Evolutionary conservation across 441 rosid genomes (phyloP).

Genomic region (Mallotus repandus): DNA sequence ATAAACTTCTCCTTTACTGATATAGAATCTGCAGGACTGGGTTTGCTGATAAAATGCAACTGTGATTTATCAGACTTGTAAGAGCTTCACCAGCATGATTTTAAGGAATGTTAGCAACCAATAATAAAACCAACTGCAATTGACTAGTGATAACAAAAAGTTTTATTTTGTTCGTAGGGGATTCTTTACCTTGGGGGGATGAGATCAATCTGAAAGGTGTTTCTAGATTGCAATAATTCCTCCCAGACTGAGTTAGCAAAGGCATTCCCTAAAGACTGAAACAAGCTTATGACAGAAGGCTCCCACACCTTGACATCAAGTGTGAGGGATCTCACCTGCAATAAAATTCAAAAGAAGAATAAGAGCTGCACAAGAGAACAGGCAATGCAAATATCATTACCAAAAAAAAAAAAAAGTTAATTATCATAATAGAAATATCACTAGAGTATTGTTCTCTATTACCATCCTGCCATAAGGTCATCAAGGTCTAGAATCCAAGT

Average conservation of each 20-base stretch:
- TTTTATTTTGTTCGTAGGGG: slow-evolving; percentile 7
- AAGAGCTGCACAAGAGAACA: slow-evolving; percentile 16
- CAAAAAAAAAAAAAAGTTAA: not conserved
- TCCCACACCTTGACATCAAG: slow-evolving; percentile 99
- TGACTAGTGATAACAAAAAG: slow-evolving; percentile 10
- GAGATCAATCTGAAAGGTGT: slow-evolving; percentile 71
- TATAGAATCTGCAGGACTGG: slow-evolving; percentile 73
- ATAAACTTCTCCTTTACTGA: slow-evolving; percentile 96
- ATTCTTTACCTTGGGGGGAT: slow-evolving; percentile 59
- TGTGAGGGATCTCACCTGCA: slow-evolving; percentile 96
- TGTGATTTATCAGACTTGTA: slow-evolving; percentile 64
- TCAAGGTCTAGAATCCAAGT: not conserved
- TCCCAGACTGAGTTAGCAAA: slow-evolving; percentile 98
- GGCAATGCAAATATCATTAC: slow-evolving; percentile 10
- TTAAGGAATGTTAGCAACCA: slow-evolving; percentile 27
- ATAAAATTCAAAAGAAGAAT: slow-evolving; percentile 26
- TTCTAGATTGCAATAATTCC: slow-evolving; percentile 85
- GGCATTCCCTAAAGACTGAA: slow-evolving; percentile 95
- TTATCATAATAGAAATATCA: not conserved
- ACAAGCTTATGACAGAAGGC: slow-evolving; percentile 90
- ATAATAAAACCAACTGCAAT: slow-evolving; percentile 15
- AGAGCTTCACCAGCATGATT: slow-evolving; percentile 44
- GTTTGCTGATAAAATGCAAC: slow-evolving; percentile 61
- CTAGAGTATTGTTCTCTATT: not conserved
- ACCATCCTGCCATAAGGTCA: not conserved